These are phyloP conservation scores for Xylaria castorea DNA, from an alignment of 495 filamentous ascomycete species.

Conservation along the genomic window DNA sequence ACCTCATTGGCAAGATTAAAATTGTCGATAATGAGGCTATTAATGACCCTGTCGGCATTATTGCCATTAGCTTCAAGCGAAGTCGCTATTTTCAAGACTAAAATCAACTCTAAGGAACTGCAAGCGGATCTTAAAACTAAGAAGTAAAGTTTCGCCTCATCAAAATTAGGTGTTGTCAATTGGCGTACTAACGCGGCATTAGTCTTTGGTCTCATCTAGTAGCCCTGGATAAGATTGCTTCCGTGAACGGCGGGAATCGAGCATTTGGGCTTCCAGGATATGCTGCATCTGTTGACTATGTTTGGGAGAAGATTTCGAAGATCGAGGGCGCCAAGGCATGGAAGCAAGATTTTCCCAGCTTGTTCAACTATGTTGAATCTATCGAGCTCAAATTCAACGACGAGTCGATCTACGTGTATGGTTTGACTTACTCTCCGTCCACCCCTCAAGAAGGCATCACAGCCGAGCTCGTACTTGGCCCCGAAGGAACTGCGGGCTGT, in stretches of 20 bases:
- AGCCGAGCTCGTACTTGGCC: slow-evolving; percentile 47
- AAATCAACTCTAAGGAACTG: slow-evolving; percentile 6
- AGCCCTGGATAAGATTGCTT: slow-evolving; percentile 49
- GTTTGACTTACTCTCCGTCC: slow-evolving; percentile 51
- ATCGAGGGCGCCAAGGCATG: slow-evolving; percentile 39
- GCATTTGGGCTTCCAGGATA: slow-evolving; percentile 58
- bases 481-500: slow-evolving; percentile 45
- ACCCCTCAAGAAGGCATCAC: slow-evolving; percentile 49
- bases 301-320: slow-evolving; percentile 40
- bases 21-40: neutral
- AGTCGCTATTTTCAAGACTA: neutral
- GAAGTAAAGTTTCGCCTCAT: neutral
- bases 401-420: slow-evolving; percentile 45
- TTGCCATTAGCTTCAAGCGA: neutral
- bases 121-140: slow-evolving; percentile 13
- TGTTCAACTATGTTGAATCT: slow-evolving; percentile 47
- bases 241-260: slow-evolving; percentile 52
- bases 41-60: neutral
- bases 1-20: neutral
- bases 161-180: neutral
- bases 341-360: slow-evolving; percentile 50
- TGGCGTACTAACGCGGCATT: neutral
- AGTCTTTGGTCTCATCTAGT: slow-evolving; percentile 20
- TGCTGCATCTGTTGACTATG: slow-evolving; percentile 51
- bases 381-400: slow-evolving; percentile 46